Evolutionary conservation across 345 rosid genomes (phyloP), one percentile per base, ranked within the genome.

Genomic region (Salix suchowensis): DNA sequence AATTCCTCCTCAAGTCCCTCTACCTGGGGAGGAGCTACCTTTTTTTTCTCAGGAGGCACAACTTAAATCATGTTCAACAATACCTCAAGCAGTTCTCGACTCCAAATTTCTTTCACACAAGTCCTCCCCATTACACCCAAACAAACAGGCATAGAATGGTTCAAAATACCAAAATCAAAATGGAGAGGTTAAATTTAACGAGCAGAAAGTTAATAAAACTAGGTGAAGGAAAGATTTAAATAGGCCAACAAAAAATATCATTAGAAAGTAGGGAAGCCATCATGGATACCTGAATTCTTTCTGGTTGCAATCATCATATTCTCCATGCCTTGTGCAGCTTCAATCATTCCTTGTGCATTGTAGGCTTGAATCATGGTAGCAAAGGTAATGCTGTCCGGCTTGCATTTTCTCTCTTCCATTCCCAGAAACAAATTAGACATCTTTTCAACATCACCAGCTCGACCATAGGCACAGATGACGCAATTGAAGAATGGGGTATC

Each of bases 401-500:
- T 77, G 85, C 94, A 92, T 72, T 86, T 82, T 72, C 87, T 91
- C 76, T 87, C 94, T 72, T 89, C 80, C 96, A 94, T 92, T 61
- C 62, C 78, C 70, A 84, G 67, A 78, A 88, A 90, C 75, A 94
- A 62, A 61, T 89, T 88, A 30, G 80, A 73, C 98, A 94, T 90
- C 78, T 85, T 91, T 4, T 90, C 89, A 39, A 92, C 34, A 74
- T 91, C 88, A 75, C 94, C 97, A 52, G 82, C 94, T 81, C 79
- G 80, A 66, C 97, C 92, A 62, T 90, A 92, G 60, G 97, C 97
- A 80, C 81, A 85, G 82, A 94, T 90, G 78, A 89, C 80, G 77
- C 97, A 88, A 66, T 94, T 94, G 76, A 91, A 91, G 81, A 92
- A 92, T 0, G 89, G 85, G 13, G 97, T 89, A 88, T 94, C 98